phyloP scores from a whole-genome alignment of 2,329 filamentous ascomycete genomes.

The Neofusicoccum parvum region DNA sequence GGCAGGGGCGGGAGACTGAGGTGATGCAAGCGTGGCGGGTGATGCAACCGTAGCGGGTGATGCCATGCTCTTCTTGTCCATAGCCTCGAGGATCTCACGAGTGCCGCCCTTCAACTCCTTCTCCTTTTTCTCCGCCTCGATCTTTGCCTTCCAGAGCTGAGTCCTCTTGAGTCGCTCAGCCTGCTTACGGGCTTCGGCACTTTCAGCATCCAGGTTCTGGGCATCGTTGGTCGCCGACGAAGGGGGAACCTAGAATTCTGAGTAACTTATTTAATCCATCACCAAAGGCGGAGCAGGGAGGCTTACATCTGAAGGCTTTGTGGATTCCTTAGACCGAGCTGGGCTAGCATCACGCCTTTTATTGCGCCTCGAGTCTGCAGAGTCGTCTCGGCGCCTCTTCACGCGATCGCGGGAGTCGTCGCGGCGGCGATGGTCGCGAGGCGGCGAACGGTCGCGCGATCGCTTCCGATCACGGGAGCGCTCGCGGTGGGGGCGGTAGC shows the following conservation, averaged over 20 bases:
- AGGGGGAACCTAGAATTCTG: neutral
- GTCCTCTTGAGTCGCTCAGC: slow-evolving; percentile 63
- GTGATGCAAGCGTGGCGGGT: neutral
- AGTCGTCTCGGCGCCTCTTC: slow-evolving; percentile 67
- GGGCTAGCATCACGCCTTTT: slow-evolving; percentile 28
- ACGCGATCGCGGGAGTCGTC: slow-evolving; percentile 72
- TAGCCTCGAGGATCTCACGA: slow-evolving; percentile 66
- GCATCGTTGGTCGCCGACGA: neutral
- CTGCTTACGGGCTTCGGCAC: slow-evolving; percentile 55
- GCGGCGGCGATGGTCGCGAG: slow-evolving; percentile 60
- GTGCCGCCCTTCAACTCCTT: slow-evolving; percentile 53
- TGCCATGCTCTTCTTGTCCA: slow-evolving; percentile 65
- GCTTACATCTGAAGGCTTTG: slow-evolving; percentile 18
- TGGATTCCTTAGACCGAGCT: slow-evolving; percentile 23
- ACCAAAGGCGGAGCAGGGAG: neutral
- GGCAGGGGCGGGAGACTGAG: slow-evolving; percentile 34
- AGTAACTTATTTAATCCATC: neutral
- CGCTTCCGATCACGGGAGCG: slow-evolving; percentile 66
- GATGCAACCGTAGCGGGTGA: slow-evolving; percentile 7
- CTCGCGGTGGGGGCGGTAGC: slow-evolving; percentile 64
- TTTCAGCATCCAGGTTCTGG: neutral
- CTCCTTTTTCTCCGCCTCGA: slow-evolving; percentile 80
- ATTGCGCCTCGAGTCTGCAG: slow-evolving; percentile 37
- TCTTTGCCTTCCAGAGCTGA: slow-evolving; percentile 56
- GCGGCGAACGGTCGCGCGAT: slow-evolving; percentile 59